A percentile compares a stretch with the other conserved stretches of the same genome.
Conservation (phyloP, 352 stramenopile genomes). For the Blastocystis sp. region DNA sequence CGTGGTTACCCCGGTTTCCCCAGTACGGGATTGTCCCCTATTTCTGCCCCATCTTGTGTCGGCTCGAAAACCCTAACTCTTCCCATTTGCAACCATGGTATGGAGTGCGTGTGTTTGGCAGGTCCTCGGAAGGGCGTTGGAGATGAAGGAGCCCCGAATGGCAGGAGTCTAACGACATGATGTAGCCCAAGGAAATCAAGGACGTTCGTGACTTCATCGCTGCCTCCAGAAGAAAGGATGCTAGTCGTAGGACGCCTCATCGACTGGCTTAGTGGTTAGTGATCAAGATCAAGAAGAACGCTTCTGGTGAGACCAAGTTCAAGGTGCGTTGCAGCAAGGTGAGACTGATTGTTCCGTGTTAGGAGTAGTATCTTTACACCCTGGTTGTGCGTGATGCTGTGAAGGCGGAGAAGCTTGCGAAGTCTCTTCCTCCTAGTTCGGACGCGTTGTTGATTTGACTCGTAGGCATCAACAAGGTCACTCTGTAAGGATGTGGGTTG, state of each 20-base stretch:
- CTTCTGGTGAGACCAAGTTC: slow-evolving; percentile 32
- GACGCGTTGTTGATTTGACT: not conserved
- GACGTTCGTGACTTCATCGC: slow-evolving; percentile 49
- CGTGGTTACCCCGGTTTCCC: not conserved
- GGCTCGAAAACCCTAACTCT: too few relatives aligned
- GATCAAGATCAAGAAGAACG: slow-evolving; percentile 55
- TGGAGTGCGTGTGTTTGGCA: too few relatives aligned
- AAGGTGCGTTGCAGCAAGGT: slow-evolving; percentile 54
- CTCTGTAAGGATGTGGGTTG: too few relatives aligned
- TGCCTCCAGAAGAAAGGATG: slow-evolving; percentile 47
- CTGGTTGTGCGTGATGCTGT: slow-evolving; percentile 27
- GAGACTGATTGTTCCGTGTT: not conserved
- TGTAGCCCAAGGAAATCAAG: slow-evolving; percentile 50
- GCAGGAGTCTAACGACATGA: not conserved
- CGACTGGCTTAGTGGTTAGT: not conserved
- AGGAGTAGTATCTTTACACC: slow-evolving; percentile 49
- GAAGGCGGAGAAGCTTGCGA: slow-evolving; percentile 31
- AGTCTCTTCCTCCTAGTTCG: slow-evolving; percentile 13
- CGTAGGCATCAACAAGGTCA: not conserved
- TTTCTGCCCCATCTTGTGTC: too few relatives aligned
- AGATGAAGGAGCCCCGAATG: too few relatives aligned
- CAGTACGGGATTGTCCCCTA: too few relatives aligned
- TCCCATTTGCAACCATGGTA: too few relatives aligned
- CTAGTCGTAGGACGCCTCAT: not conserved
- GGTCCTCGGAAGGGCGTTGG: too few relatives aligned